These are phyloP conservation scores for Eremochloa ophiuroides DNA, from an alignment of 176 grass and related monocot genomes.

Conservation along the genomic window DNA sequence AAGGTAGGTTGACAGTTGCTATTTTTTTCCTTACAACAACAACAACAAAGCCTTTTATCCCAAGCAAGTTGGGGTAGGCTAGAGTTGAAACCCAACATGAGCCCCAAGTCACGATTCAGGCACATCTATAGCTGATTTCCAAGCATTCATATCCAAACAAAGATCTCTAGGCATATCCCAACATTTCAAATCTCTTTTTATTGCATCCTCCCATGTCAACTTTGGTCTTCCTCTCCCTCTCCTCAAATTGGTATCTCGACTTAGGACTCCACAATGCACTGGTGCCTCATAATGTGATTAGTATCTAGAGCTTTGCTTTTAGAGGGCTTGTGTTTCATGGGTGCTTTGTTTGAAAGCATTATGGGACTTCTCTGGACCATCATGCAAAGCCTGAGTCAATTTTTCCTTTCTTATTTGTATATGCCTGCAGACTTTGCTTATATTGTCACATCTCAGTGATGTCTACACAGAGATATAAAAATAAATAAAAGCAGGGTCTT, in stretches of 20 bases:
- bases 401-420: not conserved
- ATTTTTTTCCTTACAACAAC: constrained; percentile 4
- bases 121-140: too few relatives aligned
- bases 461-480: not conserved
- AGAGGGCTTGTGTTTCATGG: not conserved
- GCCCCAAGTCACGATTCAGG: too few relatives aligned
- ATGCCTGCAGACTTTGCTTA: not conserved
- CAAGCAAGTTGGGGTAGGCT: too few relatives aligned
- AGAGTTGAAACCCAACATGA: too few relatives aligned
- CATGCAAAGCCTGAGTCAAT: not conserved
- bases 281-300: not conserved
- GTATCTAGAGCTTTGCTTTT: constrained; percentile 9
- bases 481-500: not conserved
- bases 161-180: too few relatives aligned
- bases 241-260: too few relatives aligned
- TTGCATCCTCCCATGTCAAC: too few relatives aligned
- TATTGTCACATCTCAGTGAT: not conserved
- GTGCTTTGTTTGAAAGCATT: not conserved
- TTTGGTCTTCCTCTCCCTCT: too few relatives aligned
- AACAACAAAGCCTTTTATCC: too few relatives aligned
- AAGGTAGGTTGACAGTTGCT: constrained; percentile 41
- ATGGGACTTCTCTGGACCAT: not conserved
- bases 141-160: too few relatives aligned
- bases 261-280: too few relatives aligned
- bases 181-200: too few relatives aligned